These are phyloP conservation scores for Carex parvula DNA, from an alignment of 176 grass and related monocot species.

Conservation along the genomic window DNA sequence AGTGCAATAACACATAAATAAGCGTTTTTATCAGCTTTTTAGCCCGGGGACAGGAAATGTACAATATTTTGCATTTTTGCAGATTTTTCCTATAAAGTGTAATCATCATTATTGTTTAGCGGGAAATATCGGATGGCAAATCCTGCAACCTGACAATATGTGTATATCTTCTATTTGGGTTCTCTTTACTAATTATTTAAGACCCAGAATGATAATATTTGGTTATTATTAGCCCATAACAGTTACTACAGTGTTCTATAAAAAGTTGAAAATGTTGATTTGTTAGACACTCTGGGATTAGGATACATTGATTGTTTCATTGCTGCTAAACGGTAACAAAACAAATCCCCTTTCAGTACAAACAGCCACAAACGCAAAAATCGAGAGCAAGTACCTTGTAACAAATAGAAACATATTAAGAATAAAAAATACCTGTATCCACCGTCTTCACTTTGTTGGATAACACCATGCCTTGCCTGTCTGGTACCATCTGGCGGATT, in stretches of 20 bases:
- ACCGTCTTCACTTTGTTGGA: slow-evolving; percentile 48
- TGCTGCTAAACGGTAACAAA: not conserved
- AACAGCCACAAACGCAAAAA: not conserved
- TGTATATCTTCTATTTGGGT: not conserved
- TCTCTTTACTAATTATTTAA: not conserved
- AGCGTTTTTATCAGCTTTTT: not conserved
- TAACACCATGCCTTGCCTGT: slow-evolving; percentile 40
- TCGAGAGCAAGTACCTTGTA: not conserved
- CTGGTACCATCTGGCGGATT: slow-evolving; percentile 51
- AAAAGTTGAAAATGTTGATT: not conserved
- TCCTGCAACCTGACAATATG: not conserved
- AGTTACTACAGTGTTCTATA: not conserved
- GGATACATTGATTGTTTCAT: not conserved
- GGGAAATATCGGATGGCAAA: not conserved
- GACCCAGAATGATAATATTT: not conserved
- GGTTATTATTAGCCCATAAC: not conserved
- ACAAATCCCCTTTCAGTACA: not conserved
- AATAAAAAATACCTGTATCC: slow-evolving; percentile 56
- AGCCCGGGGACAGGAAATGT: not conserved
- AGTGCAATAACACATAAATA: not conserved
- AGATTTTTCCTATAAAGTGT: not conserved
- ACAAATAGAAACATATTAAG: not conserved
- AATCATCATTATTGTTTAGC: not conserved
- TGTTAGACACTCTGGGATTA: not conserved
- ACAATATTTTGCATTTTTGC: not conserved